Evolutionary conservation across 257 asterid genomes (phyloP).

Genomic region (Jaltomata sinuosa): DNA sequence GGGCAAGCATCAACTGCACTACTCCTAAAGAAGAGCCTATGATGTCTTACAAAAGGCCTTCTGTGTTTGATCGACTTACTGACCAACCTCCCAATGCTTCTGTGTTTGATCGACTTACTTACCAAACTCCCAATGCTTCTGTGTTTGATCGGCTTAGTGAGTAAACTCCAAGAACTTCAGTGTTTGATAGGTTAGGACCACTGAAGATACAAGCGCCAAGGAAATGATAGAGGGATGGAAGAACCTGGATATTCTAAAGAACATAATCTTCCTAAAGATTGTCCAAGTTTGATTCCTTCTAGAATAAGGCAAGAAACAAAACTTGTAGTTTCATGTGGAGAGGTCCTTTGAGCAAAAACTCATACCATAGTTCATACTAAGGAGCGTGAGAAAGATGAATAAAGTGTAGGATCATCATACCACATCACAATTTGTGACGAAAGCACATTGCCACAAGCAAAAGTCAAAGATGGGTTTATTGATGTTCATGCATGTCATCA

Average conservation of each 20-base stretch:
- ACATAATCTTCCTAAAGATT: background rate
- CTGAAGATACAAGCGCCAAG: too few species aligned
- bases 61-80: too few species aligned
- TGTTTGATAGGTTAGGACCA: too few species aligned
- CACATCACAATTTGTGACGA: background rate
- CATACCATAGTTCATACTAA: background rate
- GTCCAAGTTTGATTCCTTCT: background rate
- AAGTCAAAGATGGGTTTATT: background rate
- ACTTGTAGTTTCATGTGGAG: background rate
- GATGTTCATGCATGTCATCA: background rate
- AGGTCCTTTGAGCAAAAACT: background rate
- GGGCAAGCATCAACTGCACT: too few species aligned
- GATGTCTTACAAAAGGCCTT: too few species aligned
- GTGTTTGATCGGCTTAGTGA: too few species aligned
- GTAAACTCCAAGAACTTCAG: too few species aligned
- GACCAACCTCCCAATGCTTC: too few species aligned
- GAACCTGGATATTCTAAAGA: background rate
- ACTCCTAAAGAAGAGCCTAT: too few species aligned
- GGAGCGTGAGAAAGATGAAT: background rate
- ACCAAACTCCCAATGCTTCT: too few species aligned
- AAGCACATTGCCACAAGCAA: background rate
- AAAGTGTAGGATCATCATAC: background rate
- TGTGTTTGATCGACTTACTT: too few species aligned
- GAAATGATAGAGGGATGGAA: too few species aligned
- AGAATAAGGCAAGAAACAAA: background rate